phyloP scores from a whole-genome alignment of 1,139 yeast genomes.

The Blastobotrys proliferans region DNA sequence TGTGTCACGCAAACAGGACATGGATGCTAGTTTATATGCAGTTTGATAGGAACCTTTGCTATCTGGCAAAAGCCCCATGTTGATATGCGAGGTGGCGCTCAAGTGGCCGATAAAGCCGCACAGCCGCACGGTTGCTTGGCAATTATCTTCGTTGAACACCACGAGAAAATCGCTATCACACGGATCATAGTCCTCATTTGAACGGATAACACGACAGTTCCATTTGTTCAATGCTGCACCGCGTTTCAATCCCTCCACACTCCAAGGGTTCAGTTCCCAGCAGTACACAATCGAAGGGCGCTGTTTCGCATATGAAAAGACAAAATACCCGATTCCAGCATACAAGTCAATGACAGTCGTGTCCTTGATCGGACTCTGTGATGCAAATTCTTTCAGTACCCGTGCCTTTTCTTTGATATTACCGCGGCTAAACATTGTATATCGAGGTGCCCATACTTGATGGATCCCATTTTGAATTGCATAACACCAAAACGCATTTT shows the following conservation, averaged over 20 bases:
- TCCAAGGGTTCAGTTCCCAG: conserved; percentile 89
- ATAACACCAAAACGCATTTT: conserved; percentile 65
- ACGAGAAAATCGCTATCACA: conserved; percentile 34
- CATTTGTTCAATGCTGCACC: conserved; percentile 51
- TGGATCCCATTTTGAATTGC: conserved; percentile 67
- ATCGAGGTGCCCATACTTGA: conserved; percentile 81
- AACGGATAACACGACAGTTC: conserved; percentile 36
- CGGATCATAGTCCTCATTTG: conserved; percentile 33
- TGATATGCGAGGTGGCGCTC: conserved; percentile 50
- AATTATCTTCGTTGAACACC: conserved; percentile 63
- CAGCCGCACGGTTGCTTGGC: conserved; percentile 44
- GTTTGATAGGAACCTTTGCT: conserved; percentile 59
- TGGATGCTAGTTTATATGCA: conserved; percentile 33
- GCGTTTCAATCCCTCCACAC: conserved; percentile 61
- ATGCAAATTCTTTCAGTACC: conserved; percentile 39
- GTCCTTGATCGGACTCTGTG: conserved; percentile 31
- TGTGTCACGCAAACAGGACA: no score
- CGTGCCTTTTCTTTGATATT: conserved; percentile 79
- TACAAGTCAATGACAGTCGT: conserved; percentile 63
- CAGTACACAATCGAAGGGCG: conserved; percentile 56
- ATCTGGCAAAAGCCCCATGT: conserved; percentile 72
- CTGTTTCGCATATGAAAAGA: conserved; percentile 59
- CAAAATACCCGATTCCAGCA: conserved; percentile 84
- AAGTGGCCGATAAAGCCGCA: conserved; percentile 3
- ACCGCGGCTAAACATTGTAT: conserved; percentile 89